Evolutionary conservation across 352 stramenopile genomes (phyloP), one percentile per base, ranked within the genome.

Genomic region (Pythium periplocum): DNA sequence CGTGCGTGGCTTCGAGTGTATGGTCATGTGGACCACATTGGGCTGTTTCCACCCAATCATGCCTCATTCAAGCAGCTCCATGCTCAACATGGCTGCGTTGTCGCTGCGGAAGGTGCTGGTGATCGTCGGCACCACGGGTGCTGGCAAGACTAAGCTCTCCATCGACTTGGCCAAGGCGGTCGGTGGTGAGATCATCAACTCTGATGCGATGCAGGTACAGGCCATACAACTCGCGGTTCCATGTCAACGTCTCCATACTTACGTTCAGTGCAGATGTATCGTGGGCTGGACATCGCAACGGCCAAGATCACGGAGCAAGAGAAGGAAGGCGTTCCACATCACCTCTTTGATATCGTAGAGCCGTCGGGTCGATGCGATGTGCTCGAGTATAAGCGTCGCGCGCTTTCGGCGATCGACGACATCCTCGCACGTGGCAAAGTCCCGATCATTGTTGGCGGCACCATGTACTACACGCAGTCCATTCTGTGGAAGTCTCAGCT

Each of bases 381-480:
- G 47, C 55, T 87, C 34, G 68, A 87, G n/a, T 97, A 89, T 64
- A 90, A 94, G 62, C 61, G 76, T 5, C 51, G 76, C 37, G 88
- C 89, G 34, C 55, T 93, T 53, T 43, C 61, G 9, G 67, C 73
- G 51, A 96, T 97, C 48, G 75, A 96, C 17, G 84, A 96, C 41
- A 87, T 97, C 9, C 57, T 90, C 47, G 69, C 68, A 41, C 69
- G 84, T n/a, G 87, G 86, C 42, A 96, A 95, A 53, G 69, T 96
- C 37, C 89, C 89, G 2, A 92, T 97, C 44, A 69, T 97, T n/a
- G 88, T 96, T 7, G 89, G 89, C 32, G 89, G 89, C 45, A 97
- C 89, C 36, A 92, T 96, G 75, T 97, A 97, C 67, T 97, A 97
- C 68, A 93, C 87, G 48, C 89, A 97, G 59, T 85, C 82, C 26